phyloP scores from a whole-genome alignment of 2,329 filamentous ascomycete species.

The Alternaria sp. region DNA sequence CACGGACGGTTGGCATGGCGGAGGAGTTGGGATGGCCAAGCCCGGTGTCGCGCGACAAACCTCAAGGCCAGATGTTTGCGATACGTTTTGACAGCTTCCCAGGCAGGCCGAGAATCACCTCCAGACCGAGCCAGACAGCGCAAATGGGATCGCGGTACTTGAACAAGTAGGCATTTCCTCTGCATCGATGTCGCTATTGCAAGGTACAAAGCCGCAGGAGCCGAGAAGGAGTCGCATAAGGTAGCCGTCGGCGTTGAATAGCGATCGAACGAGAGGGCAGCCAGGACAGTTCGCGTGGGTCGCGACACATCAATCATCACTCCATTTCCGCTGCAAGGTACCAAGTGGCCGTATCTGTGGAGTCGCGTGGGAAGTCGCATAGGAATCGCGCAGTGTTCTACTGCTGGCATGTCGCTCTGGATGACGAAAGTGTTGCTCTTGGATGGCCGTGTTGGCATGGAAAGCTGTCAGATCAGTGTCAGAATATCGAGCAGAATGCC shows the following conservation, averaged over 20 bases:
- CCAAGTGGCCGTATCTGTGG: background rate
- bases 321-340: conserved; percentile 5
- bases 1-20: conserved; percentile 1
- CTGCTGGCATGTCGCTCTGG: conserved; percentile 2
- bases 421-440: conserved; percentile 1
- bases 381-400: background rate
- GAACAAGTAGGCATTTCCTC: background rate
- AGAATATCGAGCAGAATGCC: background rate
- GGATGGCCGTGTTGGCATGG: background rate
- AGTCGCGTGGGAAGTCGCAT: background rate
- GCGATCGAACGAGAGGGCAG: background rate
- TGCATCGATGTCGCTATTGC: background rate
- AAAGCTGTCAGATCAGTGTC: conserved; percentile 2
- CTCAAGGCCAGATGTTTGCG: background rate
- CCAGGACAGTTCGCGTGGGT: background rate
- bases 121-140: background rate
- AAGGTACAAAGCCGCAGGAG: background rate
- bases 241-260: background rate
- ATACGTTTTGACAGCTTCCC: background rate
- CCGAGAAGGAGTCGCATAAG: conserved; percentile 1
- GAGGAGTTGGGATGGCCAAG: conserved; percentile 1
- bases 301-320: conserved; percentile 1
- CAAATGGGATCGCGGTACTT: background rate
- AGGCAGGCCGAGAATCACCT: background rate
- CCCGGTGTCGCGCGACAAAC: background rate